Percentiles rank a stretch among this genome's conserved stretches.
phyloP scores from a whole-genome alignment of 331 rosid species.

The Malus hybrid region DNA sequence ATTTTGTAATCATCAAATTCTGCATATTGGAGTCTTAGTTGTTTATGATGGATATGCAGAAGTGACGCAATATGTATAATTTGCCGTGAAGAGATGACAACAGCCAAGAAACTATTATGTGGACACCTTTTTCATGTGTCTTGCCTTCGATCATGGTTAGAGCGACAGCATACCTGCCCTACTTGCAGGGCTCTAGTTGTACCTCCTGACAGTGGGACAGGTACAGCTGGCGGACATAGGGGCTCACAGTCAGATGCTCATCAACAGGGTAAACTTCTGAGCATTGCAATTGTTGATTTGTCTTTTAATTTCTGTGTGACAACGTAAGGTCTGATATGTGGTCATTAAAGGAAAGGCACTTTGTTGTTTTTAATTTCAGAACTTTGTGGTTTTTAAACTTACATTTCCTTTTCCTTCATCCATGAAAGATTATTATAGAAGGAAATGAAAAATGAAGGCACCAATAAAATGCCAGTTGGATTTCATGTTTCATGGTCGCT shows the following conservation, averaged over 20 bases:
- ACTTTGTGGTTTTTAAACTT: background rate
- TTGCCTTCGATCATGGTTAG: slow-evolving; percentile 99
- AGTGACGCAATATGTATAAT: slow-evolving; percentile 96
- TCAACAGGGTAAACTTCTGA: slow-evolving; percentile 43
- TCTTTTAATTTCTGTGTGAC: background rate
- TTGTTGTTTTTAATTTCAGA: background rate
- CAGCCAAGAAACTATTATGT: slow-evolving; percentile 90
- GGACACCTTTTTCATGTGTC: slow-evolving; percentile 96
- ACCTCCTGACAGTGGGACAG: slow-evolving; percentile 73
- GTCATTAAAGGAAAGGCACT: background rate
- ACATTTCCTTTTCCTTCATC: background rate
- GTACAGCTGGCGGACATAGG: slow-evolving; percentile 51
- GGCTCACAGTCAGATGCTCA: slow-evolving; percentile 60
- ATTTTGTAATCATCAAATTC: slow-evolving; percentile 1
- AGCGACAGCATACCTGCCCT: slow-evolving; percentile 97
- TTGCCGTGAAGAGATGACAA: slow-evolving; percentile 99
- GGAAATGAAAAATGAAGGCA: background rate
- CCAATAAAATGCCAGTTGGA: background rate
- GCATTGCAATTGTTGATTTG: background rate
- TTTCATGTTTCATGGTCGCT: background rate
- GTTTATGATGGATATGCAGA: slow-evolving; percentile 41
- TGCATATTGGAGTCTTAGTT: slow-evolving; percentile 6
- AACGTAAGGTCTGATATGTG: background rate
- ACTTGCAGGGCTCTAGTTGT: slow-evolving; percentile 96
- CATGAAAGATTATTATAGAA: background rate